Evolutionary conservation across 495 filamentous ascomycete genomes (phyloP), one percentile per base, ranked within the genome.

Genomic region (Talaromyces trachyspermus): DNA sequence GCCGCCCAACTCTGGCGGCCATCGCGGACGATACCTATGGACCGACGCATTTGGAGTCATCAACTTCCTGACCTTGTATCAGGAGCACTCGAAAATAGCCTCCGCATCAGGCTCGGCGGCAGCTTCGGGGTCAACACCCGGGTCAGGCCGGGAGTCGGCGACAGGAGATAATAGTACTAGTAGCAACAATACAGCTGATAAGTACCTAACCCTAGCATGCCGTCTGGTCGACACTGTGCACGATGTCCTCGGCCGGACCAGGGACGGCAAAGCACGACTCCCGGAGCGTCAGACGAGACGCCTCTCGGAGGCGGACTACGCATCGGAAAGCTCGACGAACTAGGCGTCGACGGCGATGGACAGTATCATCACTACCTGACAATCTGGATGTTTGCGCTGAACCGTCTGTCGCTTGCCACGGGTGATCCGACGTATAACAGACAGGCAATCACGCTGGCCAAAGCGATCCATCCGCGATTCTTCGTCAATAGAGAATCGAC

Each of bases 331-430:
- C 45, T 65, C 5, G 63, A 72, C 19, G 77, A 61, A 0, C 42
- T 42, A 10, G 81, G 79, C 1, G 50, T 63, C 1, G 81, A 85
- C 41, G 64, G 71, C 14, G 82, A 85, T 56, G 81, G 81, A 2
- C 79, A 83, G 54, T 85, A 85, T 41, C 79, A 84, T 46, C 81
- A 85, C 49, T 86, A 83, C 53, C 60, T 85, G 8, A 84, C 80
- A 0, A 53, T 86, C 2, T 86, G 81, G 81, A 83, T 84, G 80
- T 86, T 84, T 52, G 81, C 79, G 0, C 62, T 85, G 2, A 83
- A 84, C 58, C 69, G 81, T 4, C 64, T 83, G 30, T 61, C 74
- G 0, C 36, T 74, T 9, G 81, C 77, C 10, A 71, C 70, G 3
- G 64, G 66, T 0, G 71, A 83, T 26, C 42, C 54, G 14, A 40